Base-by-base conservation (phyloP, 495 filamentous ascomycete genomes). In the Rhizodiscina lignyota region DNA sequence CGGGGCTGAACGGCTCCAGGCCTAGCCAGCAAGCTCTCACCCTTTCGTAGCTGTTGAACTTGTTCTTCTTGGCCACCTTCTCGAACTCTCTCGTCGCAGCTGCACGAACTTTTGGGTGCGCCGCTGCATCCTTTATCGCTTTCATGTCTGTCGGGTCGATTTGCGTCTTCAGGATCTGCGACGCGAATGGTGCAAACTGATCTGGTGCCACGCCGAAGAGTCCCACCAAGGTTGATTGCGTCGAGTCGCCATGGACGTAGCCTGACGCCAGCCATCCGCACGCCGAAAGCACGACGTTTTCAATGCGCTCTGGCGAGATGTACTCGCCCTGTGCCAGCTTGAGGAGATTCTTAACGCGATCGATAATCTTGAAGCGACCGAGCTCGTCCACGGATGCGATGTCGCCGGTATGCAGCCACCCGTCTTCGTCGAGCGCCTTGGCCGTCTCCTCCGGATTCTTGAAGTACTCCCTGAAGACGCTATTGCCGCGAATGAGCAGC, bases 261-360 rank as follows among this genome's bases (percentile, higher is more conserved):
- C 72, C 87, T 51, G 77, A 77, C 30, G 73, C 68, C 17, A 96
- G 61, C 37, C 82, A 71, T 40, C 68, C 77, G 35, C 77, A 68
- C 60, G 77, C 79, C 24, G 79, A 79, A 38, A 94, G 67, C 52
- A 84, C 82, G 13, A 91, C 73, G 59, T 94, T 94, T 66, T 97
- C 89, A 49, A 97, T 77, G 21, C 87, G 81, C 62, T 97, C 89
- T 18, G 89, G 89, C 20, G 85, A 94, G 46, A 97, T 82, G 55
- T 97, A 97, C 63, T 97, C 89, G 53, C 89, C 89, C 54, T 97
- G 89, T 0, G 89, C 79, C 29, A 97, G 70, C 69, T 97, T 97
- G 50, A 97, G 75, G 12, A 96, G 81, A 57, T 97, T 96, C 77
- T 97, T 97, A 49, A 84, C 77, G 43, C 89, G 84, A 58, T 97